phyloP scores from a whole-genome alignment of 2,329 filamentous ascomycete species.

The Colletotrichum cereale region DNA sequence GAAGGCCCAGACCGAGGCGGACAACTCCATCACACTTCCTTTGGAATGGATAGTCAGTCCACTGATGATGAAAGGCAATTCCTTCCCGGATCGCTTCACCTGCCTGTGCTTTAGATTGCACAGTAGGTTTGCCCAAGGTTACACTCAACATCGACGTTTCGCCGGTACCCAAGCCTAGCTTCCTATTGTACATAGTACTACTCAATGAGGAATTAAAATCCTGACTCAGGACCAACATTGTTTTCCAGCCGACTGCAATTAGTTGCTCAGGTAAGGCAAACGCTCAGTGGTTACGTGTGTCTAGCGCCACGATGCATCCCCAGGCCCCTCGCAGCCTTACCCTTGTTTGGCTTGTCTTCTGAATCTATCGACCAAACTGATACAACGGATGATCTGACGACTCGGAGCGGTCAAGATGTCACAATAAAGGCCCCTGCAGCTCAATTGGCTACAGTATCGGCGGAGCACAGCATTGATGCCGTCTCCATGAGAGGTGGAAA shows the following conservation, averaged over 20 bases:
- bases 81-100: neutral
- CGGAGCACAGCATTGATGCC: neutral
- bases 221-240: neutral
- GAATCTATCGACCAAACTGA: neutral
- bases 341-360: neutral
- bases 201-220: neutral
- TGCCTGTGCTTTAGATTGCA: neutral
- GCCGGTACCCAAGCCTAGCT: neutral
- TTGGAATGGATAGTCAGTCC: conserved; percentile 19
- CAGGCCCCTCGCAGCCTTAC: neutral
- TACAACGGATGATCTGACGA: neutral
- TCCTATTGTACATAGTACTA: neutral
- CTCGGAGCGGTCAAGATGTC: neutral
- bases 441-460: neutral
- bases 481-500: neutral
- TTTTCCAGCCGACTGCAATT: neutral
- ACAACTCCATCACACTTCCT: conserved; percentile 26
- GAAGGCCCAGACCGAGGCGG: conserved; percentile 28
- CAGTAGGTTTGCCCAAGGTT: neutral
- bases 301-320: conserved; percentile 5
- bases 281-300: conserved; percentile 7
- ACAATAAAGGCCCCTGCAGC: neutral
- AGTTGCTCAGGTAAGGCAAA: neutral
- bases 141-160: neutral
- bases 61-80: conserved; percentile 4